phyloP scores from a whole-genome alignment of 1,284 basidiomycete species.

The Moesziomyces globuligerus region DNA sequence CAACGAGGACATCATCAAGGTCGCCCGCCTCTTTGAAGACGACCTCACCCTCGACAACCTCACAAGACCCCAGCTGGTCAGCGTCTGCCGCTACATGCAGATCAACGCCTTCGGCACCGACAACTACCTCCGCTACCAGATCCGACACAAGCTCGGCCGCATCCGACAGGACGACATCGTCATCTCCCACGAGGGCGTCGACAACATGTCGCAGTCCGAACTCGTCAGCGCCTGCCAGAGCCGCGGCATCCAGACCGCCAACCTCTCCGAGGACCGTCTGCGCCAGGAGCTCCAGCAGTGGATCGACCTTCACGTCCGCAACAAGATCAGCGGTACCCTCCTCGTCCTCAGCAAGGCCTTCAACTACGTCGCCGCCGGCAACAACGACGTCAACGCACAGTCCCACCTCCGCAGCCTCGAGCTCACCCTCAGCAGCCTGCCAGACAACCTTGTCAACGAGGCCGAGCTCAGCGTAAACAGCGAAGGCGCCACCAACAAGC shows the following conservation, averaged over 20 bases:
- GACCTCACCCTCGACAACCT: constrained; percentile 98
- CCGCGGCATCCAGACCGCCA: constrained; percentile 88
- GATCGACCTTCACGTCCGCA: constrained; percentile 89
- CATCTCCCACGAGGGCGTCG: constrained; percentile 88
- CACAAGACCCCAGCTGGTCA: constrained; percentile 94
- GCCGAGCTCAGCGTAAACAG: constrained; percentile 94
- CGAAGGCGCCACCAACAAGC: constrained; percentile 93
- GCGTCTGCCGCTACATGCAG: constrained; percentile 92
- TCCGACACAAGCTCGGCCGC: constrained; percentile 83
- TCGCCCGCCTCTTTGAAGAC: constrained; percentile 95
- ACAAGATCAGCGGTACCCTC: constrained; percentile 88
- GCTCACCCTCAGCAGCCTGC: constrained; percentile 88
- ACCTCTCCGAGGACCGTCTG: constrained; percentile 73
- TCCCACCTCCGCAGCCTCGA: constrained; percentile 81
- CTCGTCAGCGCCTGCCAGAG: constrained; percentile 92
- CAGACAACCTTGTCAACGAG: constrained; percentile 95
- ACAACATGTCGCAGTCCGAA: constrained; percentile 87
- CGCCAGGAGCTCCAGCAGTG: constrained; percentile 90
- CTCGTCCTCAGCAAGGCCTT: constrained; percentile 93
- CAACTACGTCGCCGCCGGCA: constrained; percentile 74
- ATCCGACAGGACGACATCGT: constrained; percentile 89
- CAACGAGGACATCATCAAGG: constrained; percentile 85
- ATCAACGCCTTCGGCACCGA: constrained; percentile 98
- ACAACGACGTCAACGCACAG: constrained; percentile 39
- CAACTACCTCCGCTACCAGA: constrained; percentile 94